phyloP scores from a whole-genome alignment of 2,329 filamentous ascomycete genomes.

The Dactylellina sp. region DNA sequence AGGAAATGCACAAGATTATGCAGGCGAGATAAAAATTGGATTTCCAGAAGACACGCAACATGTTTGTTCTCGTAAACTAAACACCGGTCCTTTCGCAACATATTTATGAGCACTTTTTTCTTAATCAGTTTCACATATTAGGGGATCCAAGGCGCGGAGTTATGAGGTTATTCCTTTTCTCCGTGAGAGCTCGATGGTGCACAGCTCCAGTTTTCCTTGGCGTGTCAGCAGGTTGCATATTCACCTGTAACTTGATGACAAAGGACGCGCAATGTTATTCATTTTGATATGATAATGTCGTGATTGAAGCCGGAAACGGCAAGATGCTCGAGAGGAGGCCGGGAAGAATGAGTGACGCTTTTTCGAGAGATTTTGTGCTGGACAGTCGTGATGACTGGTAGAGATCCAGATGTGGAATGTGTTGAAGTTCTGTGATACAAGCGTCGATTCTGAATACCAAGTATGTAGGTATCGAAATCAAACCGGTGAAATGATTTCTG shows the following conservation, averaged over 20 bases:
- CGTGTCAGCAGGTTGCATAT: constrained; percentile 42
- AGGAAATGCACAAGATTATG: too few species aligned
- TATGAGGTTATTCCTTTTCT: background rate
- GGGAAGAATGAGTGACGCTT: background rate
- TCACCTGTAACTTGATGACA: constrained; percentile 22
- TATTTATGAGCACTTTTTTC: too few species aligned
- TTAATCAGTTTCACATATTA: too few species aligned
- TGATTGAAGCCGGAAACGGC: background rate
- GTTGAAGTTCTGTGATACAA: background rate
- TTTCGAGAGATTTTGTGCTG: background rate
- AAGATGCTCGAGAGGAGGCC: background rate
- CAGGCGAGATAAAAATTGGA: too few species aligned
- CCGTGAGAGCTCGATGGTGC: background rate
- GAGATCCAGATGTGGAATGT: background rate
- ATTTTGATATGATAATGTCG: background rate
- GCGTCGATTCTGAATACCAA: too few species aligned
- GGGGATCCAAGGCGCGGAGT: background rate
- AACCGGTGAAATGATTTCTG: too few species aligned
- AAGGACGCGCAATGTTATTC: background rate
- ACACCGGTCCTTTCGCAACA: too few species aligned
- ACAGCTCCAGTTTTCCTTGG: background rate
- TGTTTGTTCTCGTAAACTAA: too few species aligned
- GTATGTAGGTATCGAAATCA: too few species aligned
- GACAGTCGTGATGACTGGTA: background rate
- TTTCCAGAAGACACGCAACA: too few species aligned